Base-by-base conservation (phyloP, 116 monocot genomes). In the Trichopus zeylanicus region DNA sequence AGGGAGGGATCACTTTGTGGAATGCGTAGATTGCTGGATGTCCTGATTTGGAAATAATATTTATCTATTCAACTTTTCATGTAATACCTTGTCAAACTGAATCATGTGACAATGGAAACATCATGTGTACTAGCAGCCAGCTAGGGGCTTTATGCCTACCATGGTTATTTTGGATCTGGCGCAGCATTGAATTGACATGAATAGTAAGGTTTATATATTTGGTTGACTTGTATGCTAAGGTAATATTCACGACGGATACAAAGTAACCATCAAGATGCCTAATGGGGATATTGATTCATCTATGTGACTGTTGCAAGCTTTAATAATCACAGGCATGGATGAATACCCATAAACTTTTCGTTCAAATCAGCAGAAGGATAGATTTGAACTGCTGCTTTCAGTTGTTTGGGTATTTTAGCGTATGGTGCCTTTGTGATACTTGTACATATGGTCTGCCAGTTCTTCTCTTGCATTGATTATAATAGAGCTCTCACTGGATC, bases 201-300 rank as follows among this genome's bases (percentile, higher is more conserved):
- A 75, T 60, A 29, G 33, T 54, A 22, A 71, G 54, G 66, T 70
- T 1, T 34, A 29, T 31, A 80, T 80, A 75, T 49, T 53, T 80
- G 34, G 53, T 80, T 25, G 75, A 71, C 48, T 71, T 70, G 75
- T 81, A 80, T 67, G 71, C 71, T 39, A 81, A 72, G 81, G 75
- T 15, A 56, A 33, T 25, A 31, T 72, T 7, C n/a, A 27, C 37
- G 81, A 81, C 46, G 71, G 71, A 51, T 51, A 51, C 30, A 29
- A 1, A 64, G 67, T 72, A 31, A 72, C 75, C 29, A 3, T 38
- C 12, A 61, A 67, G 13, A 67, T 75, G 21, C 63, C 71, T 39
- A 20, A 64, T n/a, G 75, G 68, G 52, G 81, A 81, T 68, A 27
- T 67, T 46, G 71, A 75, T 29, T 75, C 81, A 35, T 81, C 57